phyloP scores from a whole-genome alignment of 2,329 filamentous ascomycete species.

The Cladosporium sp. region DNA sequence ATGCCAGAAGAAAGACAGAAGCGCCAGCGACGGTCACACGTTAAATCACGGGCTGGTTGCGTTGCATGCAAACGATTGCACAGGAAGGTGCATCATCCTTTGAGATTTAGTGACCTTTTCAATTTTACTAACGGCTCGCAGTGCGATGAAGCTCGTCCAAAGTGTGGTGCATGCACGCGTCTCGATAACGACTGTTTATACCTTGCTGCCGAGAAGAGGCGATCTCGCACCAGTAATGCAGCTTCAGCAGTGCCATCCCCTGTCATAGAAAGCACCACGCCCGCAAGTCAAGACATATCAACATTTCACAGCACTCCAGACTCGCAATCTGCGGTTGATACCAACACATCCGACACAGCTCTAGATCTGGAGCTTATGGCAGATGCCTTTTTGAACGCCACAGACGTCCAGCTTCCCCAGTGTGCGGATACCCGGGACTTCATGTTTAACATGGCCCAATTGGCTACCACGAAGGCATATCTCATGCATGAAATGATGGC shows the following conservation, averaged over 20 bases:
- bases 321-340: not conserved
- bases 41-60: not conserved
- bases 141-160: not conserved
- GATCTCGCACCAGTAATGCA: not conserved
- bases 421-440: not conserved
- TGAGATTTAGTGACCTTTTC: not conserved
- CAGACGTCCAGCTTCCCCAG: not conserved
- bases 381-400: not conserved
- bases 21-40: not conserved
- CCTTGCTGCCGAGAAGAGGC: not conserved
- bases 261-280: not conserved
- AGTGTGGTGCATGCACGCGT: not conserved
- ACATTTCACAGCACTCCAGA: not conserved
- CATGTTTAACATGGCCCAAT: not conserved
- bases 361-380: not conserved
- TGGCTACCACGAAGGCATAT: not conserved
- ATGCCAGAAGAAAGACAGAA: not conserved
- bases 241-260: not conserved
- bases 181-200: not conserved
- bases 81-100: not conserved
- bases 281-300: not conserved
- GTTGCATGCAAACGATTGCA: not conserved
- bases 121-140: not conserved
- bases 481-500: not conserved
- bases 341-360: not conserved